These are phyloP conservation scores for Davidsoniella neocaledoniae DNA, from an alignment of 2,329 filamentous ascomycete genomes.

Conservation along the genomic window DNA sequence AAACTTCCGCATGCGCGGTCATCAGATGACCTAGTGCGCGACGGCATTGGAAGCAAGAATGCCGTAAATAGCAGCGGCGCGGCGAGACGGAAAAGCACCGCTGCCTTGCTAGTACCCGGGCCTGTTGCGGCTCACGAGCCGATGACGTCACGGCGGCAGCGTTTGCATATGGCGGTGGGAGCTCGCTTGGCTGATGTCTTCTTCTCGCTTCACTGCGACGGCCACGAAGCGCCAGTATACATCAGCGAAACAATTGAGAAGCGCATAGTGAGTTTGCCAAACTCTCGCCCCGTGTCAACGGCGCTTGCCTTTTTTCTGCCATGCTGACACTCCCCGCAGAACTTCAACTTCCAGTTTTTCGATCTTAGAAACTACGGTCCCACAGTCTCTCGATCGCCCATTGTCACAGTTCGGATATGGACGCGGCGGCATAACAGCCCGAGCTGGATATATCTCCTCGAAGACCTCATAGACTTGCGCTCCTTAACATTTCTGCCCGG, in stretches of 20 bases:
- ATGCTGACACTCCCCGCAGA: constrained; percentile 26
- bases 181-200: constrained; percentile 70
- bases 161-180: constrained; percentile 56
- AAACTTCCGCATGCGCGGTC: constrained; percentile 40
- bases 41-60: neutral
- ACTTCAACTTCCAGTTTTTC: constrained; percentile 79
- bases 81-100: constrained; percentile 54
- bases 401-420: constrained; percentile 59
- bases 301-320: neutral
- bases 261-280: constrained; percentile 38
- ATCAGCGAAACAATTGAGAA: constrained; percentile 67
- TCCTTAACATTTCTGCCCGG: constrained; percentile 63
- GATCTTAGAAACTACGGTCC: constrained; percentile 51
- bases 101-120: neutral
- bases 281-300: neutral
- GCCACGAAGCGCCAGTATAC: constrained; percentile 59
- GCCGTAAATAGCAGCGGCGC: neutral
- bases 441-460: constrained; percentile 48
- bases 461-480: constrained; percentile 54
- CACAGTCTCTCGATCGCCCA: constrained; percentile 45
- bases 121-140: constrained; percentile 15
- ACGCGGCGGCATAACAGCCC: constrained; percentile 33
- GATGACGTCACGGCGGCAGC: constrained; percentile 43
- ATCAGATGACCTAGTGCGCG: constrained; percentile 25
- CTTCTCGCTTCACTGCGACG: constrained; percentile 58